Evolutionary conservation across 176 grass and related monocot genomes (phyloP).

Genomic region (Rhynchospora tenuis): DNA sequence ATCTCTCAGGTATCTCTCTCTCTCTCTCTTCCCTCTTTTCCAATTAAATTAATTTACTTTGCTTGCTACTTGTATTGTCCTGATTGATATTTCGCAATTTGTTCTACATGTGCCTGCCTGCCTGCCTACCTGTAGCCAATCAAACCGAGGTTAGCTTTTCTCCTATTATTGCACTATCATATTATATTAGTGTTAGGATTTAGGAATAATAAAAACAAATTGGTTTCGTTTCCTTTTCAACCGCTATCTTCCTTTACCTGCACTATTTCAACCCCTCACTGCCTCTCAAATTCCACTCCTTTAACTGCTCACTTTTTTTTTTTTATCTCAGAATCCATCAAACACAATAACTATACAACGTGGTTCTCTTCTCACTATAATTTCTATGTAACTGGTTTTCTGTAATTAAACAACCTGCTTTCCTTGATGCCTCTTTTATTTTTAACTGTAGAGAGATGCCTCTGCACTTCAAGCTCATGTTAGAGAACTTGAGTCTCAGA

Average conservation of each 20-base stretch:
- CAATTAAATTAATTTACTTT: no score
- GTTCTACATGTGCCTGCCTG: no score
- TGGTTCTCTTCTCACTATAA: not conserved
- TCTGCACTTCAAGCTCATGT: conserved; percentile 36
- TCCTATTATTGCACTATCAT: no score
- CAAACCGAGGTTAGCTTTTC: no score
- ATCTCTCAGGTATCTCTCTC: conserved; percentile 35
- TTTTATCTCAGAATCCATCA: not conserved
- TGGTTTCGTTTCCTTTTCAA: no score
- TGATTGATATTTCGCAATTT: no score
- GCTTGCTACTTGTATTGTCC: no score
- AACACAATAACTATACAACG: not conserved
- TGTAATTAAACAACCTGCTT: not conserved
- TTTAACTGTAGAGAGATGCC: conserved; percentile 40
- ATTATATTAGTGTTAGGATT: no score
- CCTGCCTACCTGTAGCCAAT: no score
- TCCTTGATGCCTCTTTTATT: not conserved
- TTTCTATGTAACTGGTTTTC: not conserved
- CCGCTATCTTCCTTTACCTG: not conserved
- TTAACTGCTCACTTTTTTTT: not conserved
- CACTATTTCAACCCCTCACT: not conserved
- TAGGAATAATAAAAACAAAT: no score
- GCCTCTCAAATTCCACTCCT: not conserved
- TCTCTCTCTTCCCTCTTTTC: no score
- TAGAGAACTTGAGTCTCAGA: conserved; percentile 66